Conservation (phyloP, 129 eudicot genomes). For the Dittrichia graveolens region DNA sequence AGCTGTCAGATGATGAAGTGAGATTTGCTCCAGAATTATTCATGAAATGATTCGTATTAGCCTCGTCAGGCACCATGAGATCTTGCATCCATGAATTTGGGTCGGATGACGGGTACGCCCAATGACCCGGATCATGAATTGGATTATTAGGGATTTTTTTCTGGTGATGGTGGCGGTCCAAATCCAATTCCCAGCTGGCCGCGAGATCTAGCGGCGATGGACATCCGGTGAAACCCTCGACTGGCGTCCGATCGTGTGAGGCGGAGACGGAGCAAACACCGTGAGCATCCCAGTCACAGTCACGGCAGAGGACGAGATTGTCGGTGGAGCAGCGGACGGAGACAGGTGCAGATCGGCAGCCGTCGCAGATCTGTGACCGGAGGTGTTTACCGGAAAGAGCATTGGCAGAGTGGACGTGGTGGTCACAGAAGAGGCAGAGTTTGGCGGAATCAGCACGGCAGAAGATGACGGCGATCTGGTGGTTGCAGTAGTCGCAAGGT, state of each 20-base stretch:
- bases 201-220: conserved; percentile 63
- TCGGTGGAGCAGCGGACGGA: conserved; percentile 58
- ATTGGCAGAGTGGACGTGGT: conserved; percentile 87
- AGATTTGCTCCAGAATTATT: background rate
- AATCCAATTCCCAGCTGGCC: conserved; percentile 54
- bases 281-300: conserved; percentile 67
- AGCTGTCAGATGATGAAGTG: background rate
- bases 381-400: conserved; percentile 77
- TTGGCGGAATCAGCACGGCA: conserved; percentile 89
- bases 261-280: conserved; percentile 39
- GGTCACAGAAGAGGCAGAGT: conserved; percentile 76
- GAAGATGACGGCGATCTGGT: conserved; percentile 56
- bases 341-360: conserved; percentile 61
- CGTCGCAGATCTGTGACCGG: conserved; percentile 84
- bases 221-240: conserved; percentile 63
- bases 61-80: conserved; percentile 64
- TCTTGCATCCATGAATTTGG: conserved; percentile 44
- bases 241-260: conserved; percentile 45
- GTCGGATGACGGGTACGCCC: conserved; percentile 20
- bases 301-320: conserved; percentile 62
- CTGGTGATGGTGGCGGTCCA: conserved; percentile 22
- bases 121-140: background rate
- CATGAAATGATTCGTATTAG: background rate
- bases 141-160: background rate
- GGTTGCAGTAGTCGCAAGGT: conserved; percentile 69